A percentile compares a stretch with the other conserved stretches of the same genome.
Conservation (phyloP, 2,329 filamentous ascomycete genomes). For the Zymoseptoria pseudotritici region DNA sequence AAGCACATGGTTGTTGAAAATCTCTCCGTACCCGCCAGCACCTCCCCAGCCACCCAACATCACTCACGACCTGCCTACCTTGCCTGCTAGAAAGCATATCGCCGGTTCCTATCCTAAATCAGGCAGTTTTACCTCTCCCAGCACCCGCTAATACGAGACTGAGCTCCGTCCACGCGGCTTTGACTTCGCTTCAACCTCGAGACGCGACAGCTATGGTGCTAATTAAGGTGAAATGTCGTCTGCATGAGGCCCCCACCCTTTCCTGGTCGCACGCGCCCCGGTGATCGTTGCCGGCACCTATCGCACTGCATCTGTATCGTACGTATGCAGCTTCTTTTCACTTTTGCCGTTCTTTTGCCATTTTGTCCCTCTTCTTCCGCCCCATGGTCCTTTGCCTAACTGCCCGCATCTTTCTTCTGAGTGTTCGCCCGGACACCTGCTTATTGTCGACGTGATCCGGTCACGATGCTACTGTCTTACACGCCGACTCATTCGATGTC, state of each 20-base stretch:
- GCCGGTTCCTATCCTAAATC: background rate
- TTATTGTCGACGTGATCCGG: background rate
- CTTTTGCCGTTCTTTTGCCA: background rate
- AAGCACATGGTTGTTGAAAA: background rate
- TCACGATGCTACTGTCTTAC: conserved; percentile 21
- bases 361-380: background rate
- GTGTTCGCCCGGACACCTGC: background rate
- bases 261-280: background rate
- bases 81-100: background rate
- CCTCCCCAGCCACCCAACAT: background rate
- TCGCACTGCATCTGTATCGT: background rate
- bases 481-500: conserved; percentile 15
- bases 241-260: background rate
- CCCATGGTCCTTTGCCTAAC: no score
- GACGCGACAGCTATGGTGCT: background rate
- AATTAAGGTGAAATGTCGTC: background rate
- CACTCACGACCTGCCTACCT: background rate
- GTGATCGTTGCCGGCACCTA: background rate
- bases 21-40: background rate
- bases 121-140: background rate
- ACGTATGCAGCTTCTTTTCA: background rate
- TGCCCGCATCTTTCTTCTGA: background rate
- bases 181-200: background rate
- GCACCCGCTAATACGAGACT: background rate
- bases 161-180: background rate